These are phyloP conservation scores for Hymenoscyphus infarciens DNA, from an alignment of 2,329 filamentous ascomycete genomes.

Conservation along the genomic window DNA sequence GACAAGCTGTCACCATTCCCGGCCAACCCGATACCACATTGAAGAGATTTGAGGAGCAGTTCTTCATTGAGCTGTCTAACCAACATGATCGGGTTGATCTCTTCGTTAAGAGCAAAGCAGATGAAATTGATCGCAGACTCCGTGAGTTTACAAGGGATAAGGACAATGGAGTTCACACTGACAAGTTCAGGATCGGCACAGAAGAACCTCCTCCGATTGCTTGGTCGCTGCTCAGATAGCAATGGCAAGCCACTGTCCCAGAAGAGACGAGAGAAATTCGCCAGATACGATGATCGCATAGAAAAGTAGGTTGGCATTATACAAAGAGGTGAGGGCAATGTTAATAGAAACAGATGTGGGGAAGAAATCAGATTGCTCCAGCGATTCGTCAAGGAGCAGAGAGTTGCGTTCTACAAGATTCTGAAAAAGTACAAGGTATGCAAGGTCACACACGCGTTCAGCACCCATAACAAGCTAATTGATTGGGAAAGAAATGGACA, in stretches of 20 bases:
- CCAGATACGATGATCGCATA: conserved; percentile 31
- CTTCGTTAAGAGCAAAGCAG: conserved; percentile 75
- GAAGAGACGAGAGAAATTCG: conserved; percentile 30
- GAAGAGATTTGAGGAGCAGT: conserved; percentile 64
- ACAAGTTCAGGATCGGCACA: conserved; percentile 26
- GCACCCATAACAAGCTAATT: conserved; percentile 11
- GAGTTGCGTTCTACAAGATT: conserved; percentile 75
- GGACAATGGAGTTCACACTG: conserved; percentile 9
- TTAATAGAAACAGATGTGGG: conserved; percentile 48
- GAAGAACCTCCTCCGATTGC: conserved; percentile 24
- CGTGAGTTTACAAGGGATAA: conserved; percentile 43
- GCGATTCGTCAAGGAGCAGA: conserved; percentile 70
- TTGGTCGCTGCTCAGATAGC: conserved; percentile 27
- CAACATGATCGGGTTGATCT: conserved; percentile 76
- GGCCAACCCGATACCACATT: conserved; percentile 60
- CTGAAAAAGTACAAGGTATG: conserved; percentile 76
- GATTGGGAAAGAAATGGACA: conserved; percentile 66
- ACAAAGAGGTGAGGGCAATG: neutral
- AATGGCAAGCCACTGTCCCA: conserved; percentile 28
- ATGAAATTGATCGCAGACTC: conserved; percentile 69
- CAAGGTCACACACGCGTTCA: conserved; percentile 1
- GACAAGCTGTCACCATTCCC: conserved; percentile 69
- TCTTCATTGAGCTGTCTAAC: conserved; percentile 66
- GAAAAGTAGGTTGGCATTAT: conserved; percentile 23
- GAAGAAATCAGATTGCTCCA: conserved; percentile 68